Base-by-base conservation (phyloP, 768 basidiomycete species). In the Russula sp. region DNA sequence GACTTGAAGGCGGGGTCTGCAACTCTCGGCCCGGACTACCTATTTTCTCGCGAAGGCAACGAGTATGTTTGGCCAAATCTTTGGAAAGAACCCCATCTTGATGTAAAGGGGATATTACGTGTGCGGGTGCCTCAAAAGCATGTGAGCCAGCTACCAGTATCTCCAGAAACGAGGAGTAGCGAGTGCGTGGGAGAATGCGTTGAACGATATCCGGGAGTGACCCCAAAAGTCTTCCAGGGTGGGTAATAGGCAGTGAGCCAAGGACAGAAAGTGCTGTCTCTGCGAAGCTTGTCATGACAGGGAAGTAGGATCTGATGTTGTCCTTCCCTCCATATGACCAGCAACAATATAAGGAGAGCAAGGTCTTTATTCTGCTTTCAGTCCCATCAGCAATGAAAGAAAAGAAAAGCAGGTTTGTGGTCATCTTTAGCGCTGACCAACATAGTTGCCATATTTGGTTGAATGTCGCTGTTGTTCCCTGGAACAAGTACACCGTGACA, bases 131-230 rank as follows among this genome's bases (percentile, higher is more conserved):
- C 32, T 55, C 39, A 35, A 13, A 31, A 32, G 34, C 16, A 35
- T 39, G 42, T 27, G 57, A 18, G 10, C 54, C 34, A 9, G 40
- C 49, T 40, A 47, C 59, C n/a, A 60, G 20, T 18, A 48, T 60
- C 49, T 64, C 58, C 40, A 59, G 48, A 60, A 60, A 64, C 18
- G 58, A 50, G n/a, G 59, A 60, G 27, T 64, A 64, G 22, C 54
- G 63, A 16, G 53, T 54, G 42, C 47, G 58, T 9, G 63, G 63
- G 18, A 64, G 63, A 56, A 64, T 47, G 40, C 54, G 59, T 44
- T 51, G 53, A 50, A 64, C 58, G 11, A 56, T 56, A 9, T 64
- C 63, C 9, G 63, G 57, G 42, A 64, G 63, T 31, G 59, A 55
- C 45, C n/a, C 44, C 32, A 55, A 45, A 50, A 60, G 31, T 20